Conservation (phyloP, 2,329 filamentous ascomycete species). For the Apiospora saccharicola region DNA sequence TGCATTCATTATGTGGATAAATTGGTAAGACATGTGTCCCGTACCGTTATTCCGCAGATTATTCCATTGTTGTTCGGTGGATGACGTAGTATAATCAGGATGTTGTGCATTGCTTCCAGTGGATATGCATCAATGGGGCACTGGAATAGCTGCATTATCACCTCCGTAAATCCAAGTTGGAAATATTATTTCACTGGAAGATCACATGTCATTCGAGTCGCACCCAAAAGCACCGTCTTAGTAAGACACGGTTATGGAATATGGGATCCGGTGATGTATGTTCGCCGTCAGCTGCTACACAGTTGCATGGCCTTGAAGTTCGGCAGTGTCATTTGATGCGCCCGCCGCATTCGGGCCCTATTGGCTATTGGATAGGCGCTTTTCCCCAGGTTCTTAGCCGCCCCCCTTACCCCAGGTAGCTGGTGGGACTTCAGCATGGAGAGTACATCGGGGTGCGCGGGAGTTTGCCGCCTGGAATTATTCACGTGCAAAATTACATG, state of each 20-base stretch:
- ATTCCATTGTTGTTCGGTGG: background rate
- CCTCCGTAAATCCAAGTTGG: too few relatives aligned
- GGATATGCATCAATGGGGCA: too few relatives aligned
- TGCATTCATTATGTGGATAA: too few relatives aligned
- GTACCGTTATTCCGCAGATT: too few relatives aligned
- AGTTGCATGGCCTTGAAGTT: background rate
- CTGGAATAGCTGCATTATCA: background rate
- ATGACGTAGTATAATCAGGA: background rate
- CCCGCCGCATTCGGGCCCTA: background rate
- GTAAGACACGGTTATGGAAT: background rate
- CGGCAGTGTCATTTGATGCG: background rate
- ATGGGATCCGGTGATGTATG: background rate
- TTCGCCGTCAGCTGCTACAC: background rate
- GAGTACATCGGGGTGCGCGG: too few relatives aligned
- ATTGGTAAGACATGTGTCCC: too few relatives aligned
- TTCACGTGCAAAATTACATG: conserved; percentile 2
- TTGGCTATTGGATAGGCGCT: background rate
- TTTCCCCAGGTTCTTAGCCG: background rate
- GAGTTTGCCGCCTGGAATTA: background rate
- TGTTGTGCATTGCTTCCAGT: too few relatives aligned
- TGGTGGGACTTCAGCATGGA: background rate
- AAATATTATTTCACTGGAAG: background rate
- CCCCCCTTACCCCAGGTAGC: background rate
- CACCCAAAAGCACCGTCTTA: background rate
- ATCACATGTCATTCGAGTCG: background rate